Conservation (phyloP, 805 yeast genomes). For the Zygosaccharomyces bisporus region DNA sequence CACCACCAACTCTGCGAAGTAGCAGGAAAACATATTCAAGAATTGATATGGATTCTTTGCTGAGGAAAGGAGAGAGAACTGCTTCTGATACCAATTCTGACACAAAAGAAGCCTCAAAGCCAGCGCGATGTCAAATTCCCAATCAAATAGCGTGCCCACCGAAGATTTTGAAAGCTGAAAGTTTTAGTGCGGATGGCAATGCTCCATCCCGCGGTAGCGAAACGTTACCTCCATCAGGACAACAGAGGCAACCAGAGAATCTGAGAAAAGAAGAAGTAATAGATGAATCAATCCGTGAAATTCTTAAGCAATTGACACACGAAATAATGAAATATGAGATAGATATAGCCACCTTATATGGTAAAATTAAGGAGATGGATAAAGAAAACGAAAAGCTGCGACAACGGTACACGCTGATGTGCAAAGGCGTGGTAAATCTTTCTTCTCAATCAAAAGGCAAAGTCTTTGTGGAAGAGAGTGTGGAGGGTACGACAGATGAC, state of each 20-base stretch:
- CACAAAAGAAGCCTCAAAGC: background rate
- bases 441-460: background rate
- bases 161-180: no score
- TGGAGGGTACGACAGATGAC: background rate
- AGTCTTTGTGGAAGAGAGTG: background rate
- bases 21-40: background rate
- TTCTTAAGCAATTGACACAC: conserved; percentile 13
- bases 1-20: background rate
- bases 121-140: no score
- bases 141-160: no score
- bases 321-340: conserved; percentile 25
- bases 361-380: conserved; percentile 12
- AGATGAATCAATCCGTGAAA: background rate
- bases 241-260: background rate
- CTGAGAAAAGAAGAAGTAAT: background rate
- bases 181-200: no score
- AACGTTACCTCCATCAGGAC: no score
- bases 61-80: background rate
- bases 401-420: conserved; percentile 5
- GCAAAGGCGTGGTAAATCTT: background rate
- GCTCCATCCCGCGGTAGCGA: no score
- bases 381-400: conserved; percentile 14
- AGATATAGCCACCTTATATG: conserved; percentile 19
- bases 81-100: background rate
- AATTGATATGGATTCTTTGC: background rate